Base-by-base conservation (phyloP, 2,329 filamentous ascomycete genomes). In the Diaporthe helianthi region DNA sequence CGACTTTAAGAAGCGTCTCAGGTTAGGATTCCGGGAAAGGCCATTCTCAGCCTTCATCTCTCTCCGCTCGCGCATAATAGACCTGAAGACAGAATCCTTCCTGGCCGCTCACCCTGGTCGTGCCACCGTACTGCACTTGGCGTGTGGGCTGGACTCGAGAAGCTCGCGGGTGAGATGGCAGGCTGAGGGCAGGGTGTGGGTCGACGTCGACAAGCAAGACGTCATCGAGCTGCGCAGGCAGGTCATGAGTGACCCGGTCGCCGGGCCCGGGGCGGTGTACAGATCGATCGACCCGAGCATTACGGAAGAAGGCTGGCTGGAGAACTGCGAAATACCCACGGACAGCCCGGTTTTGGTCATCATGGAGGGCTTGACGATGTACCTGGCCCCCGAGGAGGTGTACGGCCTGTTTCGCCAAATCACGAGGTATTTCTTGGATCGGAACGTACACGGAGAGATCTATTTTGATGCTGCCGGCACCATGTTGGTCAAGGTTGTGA, bases 111-210 rank as follows among this genome's bases (percentile, higher is more conserved):
- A 61, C 19, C 41, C 58, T 0, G 58, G 41, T 4, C n/a, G 9
- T n/a, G 58, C 26, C 6, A 61, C 58, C 12, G 41, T 61, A n/a
- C 19, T 61, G n/a, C 58, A 61, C n/a, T 17, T 61, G n/a, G 58
- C 58, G 8, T 61, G 58, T 8, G 58, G 58, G 19, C 58, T 61
- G 3, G 58, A 61, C 58, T 36, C 58, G 41, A 61, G 58, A n/a
- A 61, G 58, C 13, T 1, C 47, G n/a, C 29, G 58, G 1, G 58
- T 61, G 0, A 61, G n/a, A 13, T 61, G 58, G 58, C 41, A 61
- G 29, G 41, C 7, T 0, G 6, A 47, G 12, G 58, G 41, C 2
- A 61, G 58, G 29, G 12, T 61, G 41, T 61, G 58, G 41, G 13
- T 61, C 6, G 41, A 61, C 2, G 41, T 61, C 7, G 58, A 61